Evolutionary conservation across 208 protist genomes (phyloP).

Genomic region (Crithidia sp.): DNA sequence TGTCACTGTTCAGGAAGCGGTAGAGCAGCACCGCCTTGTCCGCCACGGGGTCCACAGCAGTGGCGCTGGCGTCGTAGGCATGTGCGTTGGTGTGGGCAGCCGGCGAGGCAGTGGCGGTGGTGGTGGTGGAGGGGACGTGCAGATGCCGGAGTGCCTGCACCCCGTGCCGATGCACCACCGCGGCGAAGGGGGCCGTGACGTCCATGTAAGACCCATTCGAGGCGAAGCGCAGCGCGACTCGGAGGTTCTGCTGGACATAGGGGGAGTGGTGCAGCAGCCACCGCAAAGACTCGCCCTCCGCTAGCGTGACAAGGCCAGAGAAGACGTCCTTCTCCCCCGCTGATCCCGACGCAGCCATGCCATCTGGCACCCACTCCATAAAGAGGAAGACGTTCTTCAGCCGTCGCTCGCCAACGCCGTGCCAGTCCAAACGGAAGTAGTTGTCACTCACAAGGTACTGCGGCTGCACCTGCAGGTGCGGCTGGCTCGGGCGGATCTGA

Average conservation of each 20-base stretch:
- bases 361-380: constrained; percentile 85
- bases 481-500: constrained; percentile 50
- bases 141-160: constrained; percentile 25
- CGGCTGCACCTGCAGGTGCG: constrained; percentile 60
- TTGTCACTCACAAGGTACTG: constrained; percentile 89
- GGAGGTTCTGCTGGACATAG: constrained; percentile 24
- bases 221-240: constrained; percentile 59
- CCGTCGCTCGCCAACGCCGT: constrained; percentile 82
- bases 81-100: constrained; percentile 2
- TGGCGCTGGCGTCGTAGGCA: constrained; percentile 9
- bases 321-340: constrained; percentile 24
- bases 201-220: constrained; percentile 59
- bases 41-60: constrained; percentile 1
- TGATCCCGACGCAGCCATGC: not conserved
- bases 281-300: constrained; percentile 91
- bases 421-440: constrained; percentile 90
- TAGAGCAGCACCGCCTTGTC: constrained; percentile 56
- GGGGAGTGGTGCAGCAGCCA: constrained; percentile 82
- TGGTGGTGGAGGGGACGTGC: constrained; percentile 1
- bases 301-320: constrained; percentile 76
- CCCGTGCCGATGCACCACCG: constrained; percentile 22
- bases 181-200: constrained; percentile 39
- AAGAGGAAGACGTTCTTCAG: constrained; percentile 93
- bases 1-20: constrained; percentile 89
- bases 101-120: too few species aligned